These are phyloP conservation scores for Hapsidospora chrysogenum DNA, from an alignment of 495 filamentous ascomycete genomes.

Conservation along the genomic window DNA sequence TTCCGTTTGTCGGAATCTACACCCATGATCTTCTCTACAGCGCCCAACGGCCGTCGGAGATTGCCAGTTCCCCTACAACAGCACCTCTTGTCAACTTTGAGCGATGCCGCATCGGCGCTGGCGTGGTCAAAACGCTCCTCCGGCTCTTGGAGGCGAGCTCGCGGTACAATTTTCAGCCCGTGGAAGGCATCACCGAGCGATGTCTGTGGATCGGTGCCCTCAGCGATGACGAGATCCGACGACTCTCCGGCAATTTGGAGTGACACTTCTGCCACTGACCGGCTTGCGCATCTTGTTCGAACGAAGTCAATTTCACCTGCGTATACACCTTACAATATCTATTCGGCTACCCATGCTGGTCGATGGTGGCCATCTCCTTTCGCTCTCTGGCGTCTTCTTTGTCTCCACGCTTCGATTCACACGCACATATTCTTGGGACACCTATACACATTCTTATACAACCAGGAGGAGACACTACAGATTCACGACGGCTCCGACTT, in stretches of 20 bases:
- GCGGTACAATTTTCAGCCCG: conserved; percentile 68
- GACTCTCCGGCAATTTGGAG: conserved; percentile 22
- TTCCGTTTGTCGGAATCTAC: conserved; percentile 91
- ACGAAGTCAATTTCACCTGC: too few relatives aligned
- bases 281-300: conserved; percentile 14
- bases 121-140: conserved; percentile 85
- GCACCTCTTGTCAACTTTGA: conserved; percentile 90
- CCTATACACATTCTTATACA: neutral
- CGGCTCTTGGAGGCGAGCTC: conserved; percentile 83
- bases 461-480: neutral
- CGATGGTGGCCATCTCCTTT: neutral
- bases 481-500: neutral
- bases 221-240: conserved; percentile 63
- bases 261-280: too few relatives aligned
- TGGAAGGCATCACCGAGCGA: conserved; percentile 73
- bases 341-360: neutral
- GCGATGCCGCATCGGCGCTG: conserved; percentile 72
- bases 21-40: conserved; percentile 97
- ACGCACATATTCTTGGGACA: neutral
- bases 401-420: neutral
- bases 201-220: conserved; percentile 93
- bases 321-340: neutral
- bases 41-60: conserved; percentile 63
- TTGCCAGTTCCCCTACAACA: conserved; percentile 43
- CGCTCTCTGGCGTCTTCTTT: neutral